phyloP scores from a whole-genome alignment of 768 basidiomycete genomes.

The Melanogaster broomeanus region DNA sequence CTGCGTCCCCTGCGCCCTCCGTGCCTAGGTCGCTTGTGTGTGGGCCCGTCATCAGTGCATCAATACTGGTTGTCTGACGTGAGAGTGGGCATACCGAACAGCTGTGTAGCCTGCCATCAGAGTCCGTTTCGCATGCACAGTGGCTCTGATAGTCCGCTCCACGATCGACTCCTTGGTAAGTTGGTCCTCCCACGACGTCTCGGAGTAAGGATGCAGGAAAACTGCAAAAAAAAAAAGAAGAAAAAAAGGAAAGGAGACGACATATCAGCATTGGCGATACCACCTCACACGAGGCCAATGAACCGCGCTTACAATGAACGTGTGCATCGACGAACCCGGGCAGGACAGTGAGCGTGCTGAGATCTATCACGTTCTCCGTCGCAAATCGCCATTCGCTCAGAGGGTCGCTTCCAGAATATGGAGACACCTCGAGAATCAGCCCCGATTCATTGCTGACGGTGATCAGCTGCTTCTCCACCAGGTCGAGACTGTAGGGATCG shows the following conservation, averaged over 20 bases:
- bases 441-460: constrained; percentile 48
- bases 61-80: neutral
- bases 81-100: constrained; percentile 44
- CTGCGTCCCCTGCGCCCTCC: constrained; percentile 65
- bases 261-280: neutral
- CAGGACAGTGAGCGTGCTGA: constrained; percentile 47
- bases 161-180: constrained; percentile 55
- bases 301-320: constrained; percentile 50
- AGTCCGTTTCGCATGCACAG: constrained; percentile 57
- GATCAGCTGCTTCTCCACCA: constrained; percentile 49
- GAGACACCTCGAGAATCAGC: constrained; percentile 46
- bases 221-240: constrained; percentile 35
- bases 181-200: constrained; percentile 64
- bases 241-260: too few relatives aligned
- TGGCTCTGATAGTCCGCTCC: constrained; percentile 63
- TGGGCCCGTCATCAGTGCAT: neutral
- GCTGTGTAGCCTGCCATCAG: constrained; percentile 65
- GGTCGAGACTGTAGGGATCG: constrained; percentile 42
- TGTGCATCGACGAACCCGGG: constrained; percentile 62
- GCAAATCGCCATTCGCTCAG: constrained; percentile 2
- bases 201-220: constrained; percentile 61
- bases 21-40: constrained; percentile 61
- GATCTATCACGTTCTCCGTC: constrained; percentile 41
- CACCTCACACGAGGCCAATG: neutral
- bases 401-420: constrained; percentile 10